Base-by-base conservation (phyloP, 2,329 filamentous ascomycete genomes). In the Ustilaginoidea virens region DNA sequence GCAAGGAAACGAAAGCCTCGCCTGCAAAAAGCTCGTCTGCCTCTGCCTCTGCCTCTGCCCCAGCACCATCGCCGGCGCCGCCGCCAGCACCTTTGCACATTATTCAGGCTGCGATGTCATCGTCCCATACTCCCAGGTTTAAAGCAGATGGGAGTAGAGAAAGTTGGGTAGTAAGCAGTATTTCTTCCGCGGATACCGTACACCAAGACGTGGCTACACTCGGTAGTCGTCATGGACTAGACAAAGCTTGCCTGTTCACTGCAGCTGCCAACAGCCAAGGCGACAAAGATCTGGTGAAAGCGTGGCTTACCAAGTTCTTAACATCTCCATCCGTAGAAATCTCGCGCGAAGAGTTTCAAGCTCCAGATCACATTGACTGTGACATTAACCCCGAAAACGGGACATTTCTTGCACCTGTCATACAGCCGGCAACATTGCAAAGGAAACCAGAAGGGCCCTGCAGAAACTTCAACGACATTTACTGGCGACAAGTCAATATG, bases 331-430 rank as follows among this genome's bases (percentile, higher is more conserved):
- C 22, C 11, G 5, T 25, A 7, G 3, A 17, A 5, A 12, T 33
- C 18, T 7, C 28, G 10, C 14, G 13, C 10, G 25, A 23, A 4
- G 13, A 14, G 17, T 15, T 31, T 15, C 7, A 15, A 9, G 9
- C 28, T 7, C 6, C 13, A 16, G 18, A 7, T 15, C 17, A 17
- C 17, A 25, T 19, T 11, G 7, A 28, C 7, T 43, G 43, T 14
- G 59, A 58, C 12, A 40, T 65, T 3, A 39, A 64, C 27, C 43
- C 58, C 0, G 13, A 25, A 2, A 53, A 44, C 0, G 60, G 60
- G 4, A 7, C 30, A 4, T 36, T 61, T 4, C 18, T 58, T 11
- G 23, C 39, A 0, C 51, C 52, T 0, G 22, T 60, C 2, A 19
- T 41, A 1, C 46, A 56, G 8, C 51, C 55, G 1, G 36, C 43